Evolutionary conservation across 306 rosid genomes (phyloP).

Genomic region (Lathyrus sativus): DNA sequence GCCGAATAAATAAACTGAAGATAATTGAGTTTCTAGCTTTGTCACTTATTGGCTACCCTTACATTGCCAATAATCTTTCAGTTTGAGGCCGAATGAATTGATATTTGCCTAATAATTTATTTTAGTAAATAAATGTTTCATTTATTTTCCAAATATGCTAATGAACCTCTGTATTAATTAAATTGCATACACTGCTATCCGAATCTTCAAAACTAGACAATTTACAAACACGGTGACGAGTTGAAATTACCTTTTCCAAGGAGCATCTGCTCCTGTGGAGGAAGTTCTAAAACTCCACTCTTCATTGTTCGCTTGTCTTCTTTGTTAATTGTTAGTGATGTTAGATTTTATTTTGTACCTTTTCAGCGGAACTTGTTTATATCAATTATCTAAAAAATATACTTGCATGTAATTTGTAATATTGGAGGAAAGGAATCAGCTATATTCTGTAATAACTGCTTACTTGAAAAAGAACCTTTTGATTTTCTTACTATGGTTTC

Average conservation of each 20-base stretch:
- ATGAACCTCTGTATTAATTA: slow-evolving; percentile 1
- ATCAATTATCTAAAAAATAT: slow-evolving; percentile 5
- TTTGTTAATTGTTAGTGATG: neutral
- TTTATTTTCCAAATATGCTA: neutral
- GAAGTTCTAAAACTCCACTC: slow-evolving; percentile 12
- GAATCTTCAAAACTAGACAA: neutral
- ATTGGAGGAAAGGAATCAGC: neutral
- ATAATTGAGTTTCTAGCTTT: slow-evolving; percentile 1
- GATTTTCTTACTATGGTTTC: neutral
- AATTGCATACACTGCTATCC: neutral
- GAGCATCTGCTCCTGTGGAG: slow-evolving; percentile 2
- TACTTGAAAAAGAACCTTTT: neutral
- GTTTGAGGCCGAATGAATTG: slow-evolving; percentile 1
- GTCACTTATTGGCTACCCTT: slow-evolving; percentile 9
- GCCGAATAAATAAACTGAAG: neutral
- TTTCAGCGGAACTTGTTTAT: slow-evolving; percentile 11
- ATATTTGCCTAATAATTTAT: neutral
- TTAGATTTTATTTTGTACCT: slow-evolving; percentile 1
- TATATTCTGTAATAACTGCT: neutral
- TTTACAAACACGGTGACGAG: neutral
- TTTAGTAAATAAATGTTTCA: neutral
- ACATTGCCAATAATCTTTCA: slow-evolving; percentile 22
- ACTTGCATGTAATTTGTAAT: slow-evolving; percentile 4
- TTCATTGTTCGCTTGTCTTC: neutral
- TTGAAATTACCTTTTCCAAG: slow-evolving; percentile 7